Evolutionary conservation across 768 basidiomycete species (phyloP), one percentile per base, ranked within the genome.

Genomic region (Agaricus subrufescens): DNA sequence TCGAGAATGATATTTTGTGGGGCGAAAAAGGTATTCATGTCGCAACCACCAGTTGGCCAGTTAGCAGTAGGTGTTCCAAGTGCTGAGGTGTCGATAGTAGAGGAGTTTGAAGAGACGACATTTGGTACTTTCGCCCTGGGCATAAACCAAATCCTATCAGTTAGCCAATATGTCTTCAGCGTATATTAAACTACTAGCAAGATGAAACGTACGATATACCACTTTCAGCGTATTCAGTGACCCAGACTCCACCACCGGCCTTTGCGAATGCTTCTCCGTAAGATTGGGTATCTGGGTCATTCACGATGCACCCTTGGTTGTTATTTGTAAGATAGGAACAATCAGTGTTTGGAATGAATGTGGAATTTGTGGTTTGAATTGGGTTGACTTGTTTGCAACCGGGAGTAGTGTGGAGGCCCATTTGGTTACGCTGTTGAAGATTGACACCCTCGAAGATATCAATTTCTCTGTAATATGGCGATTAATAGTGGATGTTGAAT

Each of bases 381-480:
- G 81, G 75, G 40, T 73, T 71, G 31, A 74, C 69, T 62, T 81
- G 77, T 0, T 67, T 78, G 67, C 86, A 86, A 3, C 84, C 83
- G 0, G 80, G 69, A 45, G 76, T 73, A 0, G 89, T 89, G 67
- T 92, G 91, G 19, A 92, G 72, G 10, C 73, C 76, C 76, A 87
- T 83, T 65, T 87, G 86, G 60, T 87, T 90, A 54, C 73, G 70
- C 3, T 74, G 73, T 45, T 79, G 79, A 47, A 79, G 65, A 68
- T 94, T 94, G 59, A 92, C 86, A 29, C 84, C 87, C 67, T 94
- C 91, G 54, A 93, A 80, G 10, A 87, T 88, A 67, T 94, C 91
- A 57, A 87, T 85, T 64, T 89, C 86, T 27, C 77, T 75, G 40
- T 26, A 12, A 50, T 26, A 6, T 3, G 19, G 19, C 11, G 44